Conservation (phyloP, 202 grass and related monocot species). For the Eragrostis tef region DNA sequence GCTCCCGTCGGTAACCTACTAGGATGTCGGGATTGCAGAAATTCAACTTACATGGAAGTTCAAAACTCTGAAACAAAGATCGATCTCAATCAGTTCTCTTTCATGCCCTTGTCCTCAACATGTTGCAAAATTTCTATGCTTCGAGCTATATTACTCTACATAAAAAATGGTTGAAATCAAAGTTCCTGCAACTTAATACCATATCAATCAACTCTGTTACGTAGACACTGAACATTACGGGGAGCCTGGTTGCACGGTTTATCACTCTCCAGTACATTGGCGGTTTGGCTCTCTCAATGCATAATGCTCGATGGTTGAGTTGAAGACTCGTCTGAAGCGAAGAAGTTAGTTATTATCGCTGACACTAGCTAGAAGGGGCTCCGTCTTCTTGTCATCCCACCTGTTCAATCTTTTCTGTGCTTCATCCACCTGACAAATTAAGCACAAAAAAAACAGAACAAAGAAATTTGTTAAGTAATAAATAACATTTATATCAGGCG, state of each 20-base stretch:
- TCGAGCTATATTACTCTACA: not conserved
- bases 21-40: too few species aligned
- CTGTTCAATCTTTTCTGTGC: constrained; percentile 68
- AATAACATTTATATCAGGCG: not conserved
- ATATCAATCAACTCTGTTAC: not conserved
- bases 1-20: too few species aligned
- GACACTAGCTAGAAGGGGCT: constrained; percentile 59
- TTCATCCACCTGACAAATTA: constrained; percentile 59
- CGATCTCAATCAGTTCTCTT: too few species aligned
- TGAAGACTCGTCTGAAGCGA: not conserved
- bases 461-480: not conserved
- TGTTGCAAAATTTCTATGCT: not conserved
- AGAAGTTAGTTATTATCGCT: constrained; percentile 9
- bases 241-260: not conserved
- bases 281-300: not conserved
- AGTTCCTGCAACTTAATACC: not conserved
- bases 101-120: too few species aligned
- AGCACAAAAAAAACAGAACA: constrained; percentile 8
- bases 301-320: not conserved
- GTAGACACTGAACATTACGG: not conserved
- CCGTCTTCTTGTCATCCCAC: constrained; percentile 72
- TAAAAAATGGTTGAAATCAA: not conserved
- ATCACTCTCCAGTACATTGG: not conserved
- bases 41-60: too few species aligned
- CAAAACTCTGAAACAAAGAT: too few species aligned